These are phyloP conservation scores for Auriscalpium orientale DNA, from an alignment of 768 basidiomycete genomes.

Conservation along the genomic window DNA sequence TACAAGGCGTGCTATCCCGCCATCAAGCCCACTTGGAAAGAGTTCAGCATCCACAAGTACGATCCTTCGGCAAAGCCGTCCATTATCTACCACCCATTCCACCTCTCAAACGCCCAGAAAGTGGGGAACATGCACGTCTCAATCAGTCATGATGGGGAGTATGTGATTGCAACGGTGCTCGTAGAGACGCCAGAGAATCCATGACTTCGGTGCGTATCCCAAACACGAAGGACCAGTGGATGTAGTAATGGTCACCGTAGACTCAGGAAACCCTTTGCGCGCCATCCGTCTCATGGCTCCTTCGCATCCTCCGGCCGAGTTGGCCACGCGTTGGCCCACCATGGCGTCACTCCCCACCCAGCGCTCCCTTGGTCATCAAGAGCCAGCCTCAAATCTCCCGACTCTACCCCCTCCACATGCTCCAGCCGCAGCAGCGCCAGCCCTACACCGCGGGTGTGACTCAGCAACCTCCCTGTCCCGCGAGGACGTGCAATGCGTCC, in stretches of 20 bases:
- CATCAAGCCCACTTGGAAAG: constrained; percentile 63
- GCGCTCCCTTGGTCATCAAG: constrained; percentile 13
- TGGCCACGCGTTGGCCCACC: constrained; percentile 52
- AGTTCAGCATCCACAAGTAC: constrained; percentile 37
- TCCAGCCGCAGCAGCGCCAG: constrained; percentile 78
- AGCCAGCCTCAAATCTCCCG: constrained; percentile 38
- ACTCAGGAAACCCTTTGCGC: too few species aligned
- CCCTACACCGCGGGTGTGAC: constrained; percentile 49
- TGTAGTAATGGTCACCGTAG: too few species aligned
- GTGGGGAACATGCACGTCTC: constrained; percentile 51
- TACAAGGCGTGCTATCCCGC: constrained; percentile 78
- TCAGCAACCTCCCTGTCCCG: constrained; percentile 70
- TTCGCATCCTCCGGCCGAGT: constrained; percentile 4
- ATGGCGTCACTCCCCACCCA: constrained; percentile 38
- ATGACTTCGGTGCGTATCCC: not conserved
- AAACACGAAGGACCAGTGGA: too few species aligned
- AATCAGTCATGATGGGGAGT: constrained; percentile 78
- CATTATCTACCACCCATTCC: constrained; percentile 24
- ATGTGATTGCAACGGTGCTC: constrained; percentile 61
- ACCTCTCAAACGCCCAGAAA: constrained; percentile 14
- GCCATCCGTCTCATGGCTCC: too few species aligned
- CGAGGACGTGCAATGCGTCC: constrained; percentile 49
- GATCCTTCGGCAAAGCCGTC: constrained; percentile 31
- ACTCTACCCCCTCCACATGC: constrained; percentile 49
- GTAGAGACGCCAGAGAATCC: constrained; percentile 31